These are phyloP conservation scores for Brassica nigra DNA, from an alignment of 345 rosid species.

Conservation along the genomic window DNA sequence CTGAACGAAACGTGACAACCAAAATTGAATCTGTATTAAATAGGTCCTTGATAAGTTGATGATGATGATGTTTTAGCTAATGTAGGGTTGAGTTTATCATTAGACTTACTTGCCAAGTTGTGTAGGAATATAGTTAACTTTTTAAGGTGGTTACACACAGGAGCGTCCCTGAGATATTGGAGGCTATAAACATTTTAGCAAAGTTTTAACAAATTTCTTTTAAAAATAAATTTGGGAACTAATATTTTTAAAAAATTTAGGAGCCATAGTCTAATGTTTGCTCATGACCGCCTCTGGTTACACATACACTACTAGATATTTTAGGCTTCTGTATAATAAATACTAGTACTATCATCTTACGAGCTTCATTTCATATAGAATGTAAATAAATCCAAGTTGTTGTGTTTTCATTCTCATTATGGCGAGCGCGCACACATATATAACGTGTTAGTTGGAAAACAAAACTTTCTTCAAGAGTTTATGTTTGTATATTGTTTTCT, in stretches of 20 bases:
- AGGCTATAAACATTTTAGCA: too few relatives aligned
- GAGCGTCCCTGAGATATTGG: too few relatives aligned
- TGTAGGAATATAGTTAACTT: conserved; percentile 23
- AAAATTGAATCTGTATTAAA: conserved; percentile 1
- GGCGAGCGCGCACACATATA: too few relatives aligned
- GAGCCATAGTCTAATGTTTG: too few relatives aligned
- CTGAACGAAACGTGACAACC: neutral
- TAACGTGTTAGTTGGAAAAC: conserved; percentile 30
- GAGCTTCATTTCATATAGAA: conserved; percentile 23
- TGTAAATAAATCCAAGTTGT: conserved; percentile 26
- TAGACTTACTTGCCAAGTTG: conserved; percentile 8
- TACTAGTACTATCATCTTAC: neutral
- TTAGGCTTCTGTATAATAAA: neutral
- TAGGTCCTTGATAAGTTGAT: neutral
- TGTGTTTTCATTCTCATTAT: neutral
- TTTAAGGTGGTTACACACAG: conserved; percentile 5
- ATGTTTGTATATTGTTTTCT: neutral
- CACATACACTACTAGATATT: neutral
- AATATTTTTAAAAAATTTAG: too few relatives aligned
- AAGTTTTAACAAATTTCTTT: too few relatives aligned
- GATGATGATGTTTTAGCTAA: conserved; percentile 32
- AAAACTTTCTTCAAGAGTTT: conserved; percentile 15
- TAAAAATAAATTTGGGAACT: too few relatives aligned
- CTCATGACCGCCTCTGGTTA: too few relatives aligned
- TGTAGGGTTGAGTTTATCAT: conserved; percentile 21